These are phyloP conservation scores for Leishmania guyanensis DNA, from an alignment of 208 protist genomes.

Conservation along the genomic window DNA sequence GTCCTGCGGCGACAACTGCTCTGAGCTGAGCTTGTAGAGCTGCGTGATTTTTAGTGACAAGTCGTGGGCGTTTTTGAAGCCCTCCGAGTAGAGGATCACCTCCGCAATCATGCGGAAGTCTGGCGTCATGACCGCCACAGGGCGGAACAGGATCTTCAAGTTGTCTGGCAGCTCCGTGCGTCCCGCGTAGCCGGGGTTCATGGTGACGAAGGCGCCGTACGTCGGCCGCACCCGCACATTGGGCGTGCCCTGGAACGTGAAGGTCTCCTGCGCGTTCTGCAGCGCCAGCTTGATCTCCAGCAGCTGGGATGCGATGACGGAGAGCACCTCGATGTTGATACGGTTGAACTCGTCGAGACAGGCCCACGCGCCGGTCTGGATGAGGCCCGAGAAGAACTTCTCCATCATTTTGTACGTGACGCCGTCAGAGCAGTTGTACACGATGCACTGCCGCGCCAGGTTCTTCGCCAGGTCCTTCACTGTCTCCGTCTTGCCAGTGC, in stretches of 20 bases:
- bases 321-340: constrained; percentile 99
- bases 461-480: constrained; percentile 98
- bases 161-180: constrained; percentile 99
- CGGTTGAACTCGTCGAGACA: constrained; percentile 99
- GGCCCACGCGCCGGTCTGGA: constrained; percentile 97
- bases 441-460: constrained; percentile 96
- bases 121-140: constrained; percentile 98
- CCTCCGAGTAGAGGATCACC: constrained; percentile 98
- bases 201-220: constrained; percentile 98
- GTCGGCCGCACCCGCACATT: constrained; percentile 93
- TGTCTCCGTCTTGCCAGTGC: constrained; percentile 98
- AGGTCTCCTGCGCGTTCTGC: constrained; percentile 82
- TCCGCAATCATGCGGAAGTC: constrained; percentile 98
- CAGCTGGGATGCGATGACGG: constrained; percentile 97
- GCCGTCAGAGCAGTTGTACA: constrained; percentile 98
- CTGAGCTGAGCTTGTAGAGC: constrained; percentile 98
- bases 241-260: constrained; percentile 96
- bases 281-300: constrained; percentile 96
- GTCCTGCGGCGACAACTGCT: constrained; percentile 97
- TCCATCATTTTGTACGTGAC: constrained; percentile 98
- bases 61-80: constrained; percentile 95
- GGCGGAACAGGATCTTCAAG: constrained; percentile 98
- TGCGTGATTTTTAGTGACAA: constrained; percentile 98
- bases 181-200: constrained; percentile 99
- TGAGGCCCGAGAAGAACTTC: constrained; percentile 97